Evolutionary conservation across 2,329 filamentous ascomycete genomes (phyloP).

Genomic region (Aspergillus arachidicola): DNA sequence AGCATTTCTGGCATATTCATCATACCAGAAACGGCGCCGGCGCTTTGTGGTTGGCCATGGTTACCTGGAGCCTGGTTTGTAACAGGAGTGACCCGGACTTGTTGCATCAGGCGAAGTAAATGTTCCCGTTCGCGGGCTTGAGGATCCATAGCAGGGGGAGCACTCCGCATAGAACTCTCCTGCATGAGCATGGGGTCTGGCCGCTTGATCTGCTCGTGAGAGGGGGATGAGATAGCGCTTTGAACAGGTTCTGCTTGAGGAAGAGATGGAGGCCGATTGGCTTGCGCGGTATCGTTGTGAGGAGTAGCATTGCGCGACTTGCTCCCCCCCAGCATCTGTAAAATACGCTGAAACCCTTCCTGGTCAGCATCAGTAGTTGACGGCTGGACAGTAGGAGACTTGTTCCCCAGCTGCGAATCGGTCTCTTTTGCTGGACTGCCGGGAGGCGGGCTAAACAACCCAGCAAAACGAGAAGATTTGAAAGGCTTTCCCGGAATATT

Average conservation of each 20-base stretch:
- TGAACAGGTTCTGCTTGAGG: constrained; percentile 34
- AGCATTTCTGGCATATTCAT: constrained; percentile 41
- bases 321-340: constrained; percentile 74
- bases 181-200: constrained; percentile 35
- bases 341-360: constrained; percentile 79
- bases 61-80: constrained; percentile 26
- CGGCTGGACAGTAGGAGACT: constrained; percentile 35
- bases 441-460: constrained; percentile 68
- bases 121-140: constrained; percentile 72
- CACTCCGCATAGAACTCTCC: constrained; percentile 25
- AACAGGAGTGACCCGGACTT: constrained; percentile 44
- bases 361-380: constrained; percentile 67
- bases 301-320: constrained; percentile 50
- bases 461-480: constrained; percentile 84
- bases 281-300: constrained; percentile 40
- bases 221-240: constrained; percentile 34
- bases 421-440: constrained; percentile 54
- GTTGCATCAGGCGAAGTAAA: constrained; percentile 80
- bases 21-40: constrained; percentile 35
- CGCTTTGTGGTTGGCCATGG: constrained; percentile 31
- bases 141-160: constrained; percentile 35
- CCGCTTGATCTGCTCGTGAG: constrained; percentile 31
- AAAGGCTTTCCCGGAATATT: constrained; percentile 53
- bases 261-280: constrained; percentile 32
- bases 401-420: constrained; percentile 28